Evolutionary conservation across 805 yeast genomes (phyloP), one percentile per base, ranked within the genome.

Genomic region (Kuraishia capsulata): DNA sequence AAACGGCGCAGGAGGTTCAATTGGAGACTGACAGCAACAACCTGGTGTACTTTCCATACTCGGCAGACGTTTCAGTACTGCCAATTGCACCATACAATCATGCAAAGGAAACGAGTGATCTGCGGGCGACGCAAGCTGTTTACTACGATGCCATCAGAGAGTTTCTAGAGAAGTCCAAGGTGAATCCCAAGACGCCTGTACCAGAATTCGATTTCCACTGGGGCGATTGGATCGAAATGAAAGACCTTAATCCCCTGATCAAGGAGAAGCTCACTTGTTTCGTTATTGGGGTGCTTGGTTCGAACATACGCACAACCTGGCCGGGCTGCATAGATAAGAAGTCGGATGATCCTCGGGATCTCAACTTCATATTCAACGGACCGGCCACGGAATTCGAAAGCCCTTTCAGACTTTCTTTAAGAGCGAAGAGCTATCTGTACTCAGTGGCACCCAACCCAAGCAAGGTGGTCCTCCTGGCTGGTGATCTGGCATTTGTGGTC

Each of bases 181-280:
- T 44, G 18, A 38, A 49, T 30, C 42, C 64, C 35, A 39, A 53
- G 44, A 44, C 45, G n/a, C 39, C 44, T 5, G 65, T 66, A 2
- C 62, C 68, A 0, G 59, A 52, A 14, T 54, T 62, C 33, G 59
- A 52, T 16, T 73, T 74, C 53, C 73, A 72, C 45, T 74, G 79
- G 80, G 62, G 61, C 40, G 80, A 74, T 49, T 73, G 78, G 70
- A 62, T 64, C 3, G 77, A 73, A 41, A 56, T 72, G 56, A 60
- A 65, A 5, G 55, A 58, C 19, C 52, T 70, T 43, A 56, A 62
- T 35, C 66, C 65, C 0, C 41, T 64, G 23, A 39, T 62, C 4
- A 53, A 50, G 26, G 67, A 64, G 42, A 63, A 57, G 38, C 71
- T 72, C 31, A 59, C 51, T 38, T 70, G 76, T 50, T 56, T 57